Percentiles rank a stretch among this genome's conserved stretches.
phyloP scores from a whole-genome alignment of 164 flowering plant genomes.

The Dillenia suffruticosa region DNA sequence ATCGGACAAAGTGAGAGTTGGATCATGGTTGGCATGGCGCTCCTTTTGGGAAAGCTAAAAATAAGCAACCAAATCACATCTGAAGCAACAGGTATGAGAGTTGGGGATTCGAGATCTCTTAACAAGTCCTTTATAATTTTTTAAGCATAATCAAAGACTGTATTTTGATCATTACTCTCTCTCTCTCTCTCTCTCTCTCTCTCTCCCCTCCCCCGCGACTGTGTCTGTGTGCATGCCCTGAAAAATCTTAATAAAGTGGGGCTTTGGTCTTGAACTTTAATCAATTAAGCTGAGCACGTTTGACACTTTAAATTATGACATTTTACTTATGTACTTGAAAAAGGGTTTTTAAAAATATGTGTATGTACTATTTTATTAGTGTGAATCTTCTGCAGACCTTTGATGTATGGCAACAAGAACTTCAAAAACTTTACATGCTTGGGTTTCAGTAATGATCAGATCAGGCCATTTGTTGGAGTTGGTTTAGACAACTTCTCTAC shows the following conservation, averaged over 20 bases:
- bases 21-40: conserved; percentile 55
- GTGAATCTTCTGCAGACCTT: background rate
- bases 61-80: conserved; percentile 33
- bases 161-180: conserved; percentile 16
- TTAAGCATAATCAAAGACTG: conserved; percentile 20
- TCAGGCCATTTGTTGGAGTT: too few species aligned
- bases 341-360: too few species aligned
- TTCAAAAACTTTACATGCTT: too few species aligned
- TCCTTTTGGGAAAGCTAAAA: conserved; percentile 44
- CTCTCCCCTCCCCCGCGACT: background rate
- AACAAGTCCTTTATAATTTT: conserved; percentile 19
- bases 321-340: background rate
- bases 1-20: conserved; percentile 16
- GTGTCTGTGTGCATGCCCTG: background rate
- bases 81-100: conserved; percentile 32
- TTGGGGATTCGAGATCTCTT: conserved; percentile 47
- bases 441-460: too few species aligned
- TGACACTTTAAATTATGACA: conserved; percentile 11
- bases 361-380: too few species aligned
- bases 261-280: conserved; percentile 19
- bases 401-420: background rate
- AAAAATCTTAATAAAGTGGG: conserved; percentile 1
- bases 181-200: conserved; percentile 9
- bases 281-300: conserved; percentile 26
- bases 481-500: too few species aligned